phyloP scores from a whole-genome alignment of 441 rosid species.

The Geranium incanum region DNA sequence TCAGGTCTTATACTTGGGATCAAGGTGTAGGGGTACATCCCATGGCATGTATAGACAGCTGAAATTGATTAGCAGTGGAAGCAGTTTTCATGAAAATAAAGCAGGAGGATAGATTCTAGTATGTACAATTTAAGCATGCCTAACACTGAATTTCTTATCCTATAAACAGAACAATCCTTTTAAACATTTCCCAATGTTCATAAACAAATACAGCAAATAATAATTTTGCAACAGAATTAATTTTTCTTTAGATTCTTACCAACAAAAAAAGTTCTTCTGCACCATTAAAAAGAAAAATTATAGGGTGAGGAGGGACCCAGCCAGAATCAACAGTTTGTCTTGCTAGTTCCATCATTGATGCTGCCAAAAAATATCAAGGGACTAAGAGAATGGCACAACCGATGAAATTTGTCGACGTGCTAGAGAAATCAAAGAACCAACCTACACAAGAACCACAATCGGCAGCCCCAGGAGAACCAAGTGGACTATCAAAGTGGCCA shows the following conservation, averaged over 20 bases:
- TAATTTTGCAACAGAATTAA: constrained; percentile 1
- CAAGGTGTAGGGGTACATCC: background rate
- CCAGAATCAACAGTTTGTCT: constrained; percentile 74
- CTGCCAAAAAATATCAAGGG: constrained; percentile 33
- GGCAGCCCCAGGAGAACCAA: constrained; percentile 95
- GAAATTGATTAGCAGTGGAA: constrained; percentile 1
- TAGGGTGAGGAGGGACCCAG: constrained; percentile 81
- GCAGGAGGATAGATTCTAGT: background rate
- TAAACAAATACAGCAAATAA: background rate
- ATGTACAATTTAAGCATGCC: background rate
- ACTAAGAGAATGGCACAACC: constrained; percentile 11
- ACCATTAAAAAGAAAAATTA: constrained; percentile 91
- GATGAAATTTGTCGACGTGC: constrained; percentile 12
- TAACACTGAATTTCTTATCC: background rate
- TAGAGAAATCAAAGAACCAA: constrained; percentile 30
- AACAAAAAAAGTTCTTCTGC: constrained; percentile 94
- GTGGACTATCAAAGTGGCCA: constrained; percentile 92
- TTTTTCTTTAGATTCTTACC: constrained; percentile 37
- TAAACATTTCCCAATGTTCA: background rate
- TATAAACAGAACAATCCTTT: background rate
- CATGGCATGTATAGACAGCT: background rate
- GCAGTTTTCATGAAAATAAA: background rate
- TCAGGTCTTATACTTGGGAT: background rate
- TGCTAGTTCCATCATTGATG: constrained; percentile 83
- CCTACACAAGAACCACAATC: constrained; percentile 99